These are phyloP conservation scores for Excoecaria agallocha DNA, from an alignment of 345 rosid genomes.

Conservation along the genomic window DNA sequence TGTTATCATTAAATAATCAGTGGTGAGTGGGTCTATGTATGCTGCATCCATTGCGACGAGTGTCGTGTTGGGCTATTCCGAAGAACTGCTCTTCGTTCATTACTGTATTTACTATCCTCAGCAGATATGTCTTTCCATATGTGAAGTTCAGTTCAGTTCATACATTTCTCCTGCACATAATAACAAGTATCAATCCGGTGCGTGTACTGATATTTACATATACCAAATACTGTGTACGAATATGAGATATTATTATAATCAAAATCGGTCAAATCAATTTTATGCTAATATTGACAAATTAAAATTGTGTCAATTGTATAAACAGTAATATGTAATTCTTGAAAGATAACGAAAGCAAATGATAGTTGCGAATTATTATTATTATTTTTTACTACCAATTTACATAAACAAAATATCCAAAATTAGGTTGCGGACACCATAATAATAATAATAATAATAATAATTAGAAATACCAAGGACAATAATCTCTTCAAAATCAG, in stretches of 20 bases:
- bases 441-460: too few species aligned
- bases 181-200: too few species aligned
- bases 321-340: too few species aligned
- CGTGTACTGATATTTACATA: too few species aligned
- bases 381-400: background rate
- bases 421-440: too few species aligned
- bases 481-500: conserved; percentile 9
- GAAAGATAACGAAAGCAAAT: too few species aligned
- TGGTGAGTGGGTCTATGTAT: conserved; percentile 12
- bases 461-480: conserved; percentile 19
- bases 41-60: conserved; percentile 36
- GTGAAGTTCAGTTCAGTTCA: background rate
- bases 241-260: too few species aligned
- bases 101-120: conserved; percentile 35
- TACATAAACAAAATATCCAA: background rate
- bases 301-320: too few species aligned
- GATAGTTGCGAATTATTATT: too few species aligned
- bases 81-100: conserved; percentile 34
- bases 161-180: conserved; percentile 1
- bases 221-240: too few species aligned
- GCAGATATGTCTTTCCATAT: conserved; percentile 30
- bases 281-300: too few species aligned
- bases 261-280: too few species aligned
- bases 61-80: conserved; percentile 35
- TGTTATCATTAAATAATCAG: conserved; percentile 39